phyloP scores from a whole-genome alignment of 2,329 filamentous ascomycete genomes.

The Alternaria triticina region DNA sequence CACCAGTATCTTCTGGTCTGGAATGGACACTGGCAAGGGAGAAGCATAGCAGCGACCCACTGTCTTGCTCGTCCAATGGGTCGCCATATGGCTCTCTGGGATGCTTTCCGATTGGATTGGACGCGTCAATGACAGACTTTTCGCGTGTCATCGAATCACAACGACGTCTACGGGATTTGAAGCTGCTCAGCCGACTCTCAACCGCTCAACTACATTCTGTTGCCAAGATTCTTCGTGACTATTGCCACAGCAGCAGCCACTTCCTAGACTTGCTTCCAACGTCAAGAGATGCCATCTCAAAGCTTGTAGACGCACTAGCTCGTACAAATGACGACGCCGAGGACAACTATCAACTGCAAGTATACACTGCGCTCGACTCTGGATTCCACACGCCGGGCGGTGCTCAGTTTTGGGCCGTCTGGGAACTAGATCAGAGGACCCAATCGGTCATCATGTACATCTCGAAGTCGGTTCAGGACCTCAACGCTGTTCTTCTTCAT shows the following conservation, averaged over 20 bases:
- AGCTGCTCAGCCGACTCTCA: conserved; percentile 36
- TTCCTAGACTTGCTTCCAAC: conserved; percentile 28
- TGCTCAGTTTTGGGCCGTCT: conserved; percentile 46
- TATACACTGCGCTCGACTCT: conserved; percentile 47
- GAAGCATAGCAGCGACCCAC: conserved; percentile 34
- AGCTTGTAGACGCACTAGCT: conserved; percentile 30
- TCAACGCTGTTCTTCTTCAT: conserved; percentile 38
- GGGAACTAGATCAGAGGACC: conserved; percentile 39
- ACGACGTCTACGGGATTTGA: conserved; percentile 35
- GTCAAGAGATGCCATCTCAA: conserved; percentile 30
- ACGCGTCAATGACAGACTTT: conserved; percentile 41
- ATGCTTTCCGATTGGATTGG: conserved; percentile 46
- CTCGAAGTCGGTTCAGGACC: conserved; percentile 44
- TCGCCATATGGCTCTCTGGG: conserved; percentile 35
- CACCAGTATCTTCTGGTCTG: conserved; percentile 24
- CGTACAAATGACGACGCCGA: conserved; percentile 34
- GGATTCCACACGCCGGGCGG: conserved; percentile 44
- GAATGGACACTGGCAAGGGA: conserved; percentile 39
- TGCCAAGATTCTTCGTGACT: conserved; percentile 21
- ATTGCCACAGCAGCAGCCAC: conserved; percentile 18
- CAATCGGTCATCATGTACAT: conserved; percentile 41
- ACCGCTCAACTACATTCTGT: conserved; percentile 31
- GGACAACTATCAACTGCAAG: conserved; percentile 38
- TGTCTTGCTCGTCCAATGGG: conserved; percentile 43
- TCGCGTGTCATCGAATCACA: conserved; percentile 42